Evolutionary conservation across 352 stramenopile species (phyloP).

Genomic region (Globisporangium perplexum): DNA sequence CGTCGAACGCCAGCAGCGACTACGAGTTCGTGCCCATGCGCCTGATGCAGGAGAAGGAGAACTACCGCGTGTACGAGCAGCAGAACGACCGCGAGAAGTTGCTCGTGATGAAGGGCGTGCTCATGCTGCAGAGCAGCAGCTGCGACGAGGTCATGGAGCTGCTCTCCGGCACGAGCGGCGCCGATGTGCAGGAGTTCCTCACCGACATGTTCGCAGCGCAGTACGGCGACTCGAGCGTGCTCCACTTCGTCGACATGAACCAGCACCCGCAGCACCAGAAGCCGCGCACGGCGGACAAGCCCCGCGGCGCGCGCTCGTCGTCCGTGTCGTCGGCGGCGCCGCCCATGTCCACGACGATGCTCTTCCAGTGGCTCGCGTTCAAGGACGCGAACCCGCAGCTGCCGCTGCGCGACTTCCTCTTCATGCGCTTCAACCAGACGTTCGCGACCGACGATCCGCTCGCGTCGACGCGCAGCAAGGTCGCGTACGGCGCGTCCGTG

Average conservation of each 20-base stretch:
- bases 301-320: neutral
- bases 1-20: slow-evolving; percentile 14
- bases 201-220: slow-evolving; percentile 47
- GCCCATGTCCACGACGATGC: slow-evolving; percentile 22
- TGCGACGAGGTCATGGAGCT: slow-evolving; percentile 65
- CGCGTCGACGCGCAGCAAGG: slow-evolving; percentile 8
- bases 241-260: slow-evolving; percentile 45
- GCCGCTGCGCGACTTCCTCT: slow-evolving; percentile 71
- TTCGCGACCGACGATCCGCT: slow-evolving; percentile 35
- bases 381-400: slow-evolving; percentile 46
- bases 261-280: neutral
- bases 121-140: slow-evolving; percentile 60
- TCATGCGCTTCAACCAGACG: slow-evolving; percentile 71
- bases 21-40: slow-evolving; percentile 4
- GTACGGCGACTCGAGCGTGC: slow-evolving; percentile 50
- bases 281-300: neutral
- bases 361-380: slow-evolving; percentile 71
- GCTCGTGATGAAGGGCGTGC: slow-evolving; percentile 66
- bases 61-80: slow-evolving; percentile 75
- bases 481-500: slow-evolving; percentile 53
- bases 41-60: slow-evolving; percentile 69
- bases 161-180: slow-evolving; percentile 34
- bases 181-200: slow-evolving; percentile 43
- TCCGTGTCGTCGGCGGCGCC: slow-evolving; percentile 6
- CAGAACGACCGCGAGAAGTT: slow-evolving; percentile 38